Conservation (phyloP, 2,329 filamentous ascomycete species). For the Septoria linicola region DNA sequence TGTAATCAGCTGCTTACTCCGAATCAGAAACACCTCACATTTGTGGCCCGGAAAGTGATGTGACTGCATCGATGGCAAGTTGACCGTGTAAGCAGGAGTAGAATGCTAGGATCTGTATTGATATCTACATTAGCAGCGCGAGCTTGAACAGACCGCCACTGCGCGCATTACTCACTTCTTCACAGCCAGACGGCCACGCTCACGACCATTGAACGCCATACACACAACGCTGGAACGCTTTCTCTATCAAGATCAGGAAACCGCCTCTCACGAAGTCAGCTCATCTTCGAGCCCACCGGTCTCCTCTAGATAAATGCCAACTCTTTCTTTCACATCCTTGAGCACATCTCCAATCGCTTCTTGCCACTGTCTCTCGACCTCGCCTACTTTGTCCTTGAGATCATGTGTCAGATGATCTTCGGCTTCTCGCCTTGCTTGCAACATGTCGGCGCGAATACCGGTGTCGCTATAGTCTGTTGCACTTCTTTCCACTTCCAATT, state of each 20-base stretch:
- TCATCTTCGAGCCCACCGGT: slow-evolving; percentile 86
- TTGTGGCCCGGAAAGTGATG: too few species aligned
- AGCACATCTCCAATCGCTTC: slow-evolving; percentile 80
- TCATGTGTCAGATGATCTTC: slow-evolving; percentile 74
- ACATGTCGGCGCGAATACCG: slow-evolving; percentile 50
- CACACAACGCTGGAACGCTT: slow-evolving; percentile 17
- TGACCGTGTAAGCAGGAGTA: too few species aligned
- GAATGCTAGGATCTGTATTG: too few species aligned
- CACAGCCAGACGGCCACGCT: too few species aligned
- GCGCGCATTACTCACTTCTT: neutral
- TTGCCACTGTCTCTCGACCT: slow-evolving; percentile 88
- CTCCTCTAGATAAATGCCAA: slow-evolving; percentile 69
- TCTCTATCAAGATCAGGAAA: neutral
- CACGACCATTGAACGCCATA: neutral
- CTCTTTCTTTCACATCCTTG: slow-evolving; percentile 68
- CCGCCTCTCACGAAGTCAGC: slow-evolving; percentile 42
- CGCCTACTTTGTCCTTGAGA: slow-evolving; percentile 86
- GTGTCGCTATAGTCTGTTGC: slow-evolving; percentile 36
- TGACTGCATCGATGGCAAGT: too few species aligned
- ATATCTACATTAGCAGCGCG: too few species aligned
- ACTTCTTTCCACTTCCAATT: slow-evolving; percentile 64
- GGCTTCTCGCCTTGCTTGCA: slow-evolving; percentile 64
- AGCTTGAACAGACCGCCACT: neutral
- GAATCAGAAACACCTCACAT: too few species aligned
- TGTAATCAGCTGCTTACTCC: too few species aligned